Percentiles rank a stretch among this genome's conserved stretches.
Evolutionary conservation across 257 asterid genomes (phyloP).

Genomic region (Thymus mandschuricus): DNA sequence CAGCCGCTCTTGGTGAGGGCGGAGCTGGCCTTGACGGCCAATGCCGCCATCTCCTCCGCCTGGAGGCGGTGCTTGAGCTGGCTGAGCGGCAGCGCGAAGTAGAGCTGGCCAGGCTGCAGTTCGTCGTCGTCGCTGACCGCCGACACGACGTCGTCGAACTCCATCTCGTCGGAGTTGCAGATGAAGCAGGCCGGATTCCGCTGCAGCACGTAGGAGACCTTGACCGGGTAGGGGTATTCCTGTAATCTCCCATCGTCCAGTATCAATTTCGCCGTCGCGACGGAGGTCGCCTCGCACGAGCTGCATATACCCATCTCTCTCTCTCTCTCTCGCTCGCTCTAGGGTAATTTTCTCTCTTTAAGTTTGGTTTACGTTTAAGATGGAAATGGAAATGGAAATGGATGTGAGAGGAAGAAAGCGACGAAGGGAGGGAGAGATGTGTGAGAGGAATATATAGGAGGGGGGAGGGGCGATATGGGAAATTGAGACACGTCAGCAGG

Average conservation of each 20-base stretch:
- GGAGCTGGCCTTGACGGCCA: slow-evolving; percentile 93
- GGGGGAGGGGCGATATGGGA: slow-evolving; percentile 41
- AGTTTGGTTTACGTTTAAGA: background rate
- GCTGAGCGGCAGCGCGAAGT: slow-evolving; percentile 79
- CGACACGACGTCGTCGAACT: slow-evolving; percentile 69
- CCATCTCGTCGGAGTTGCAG: slow-evolving; percentile 94
- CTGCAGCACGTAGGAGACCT: slow-evolving; percentile 72
- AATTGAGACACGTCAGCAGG: slow-evolving; percentile 58
- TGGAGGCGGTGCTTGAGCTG: slow-evolving; percentile 58
- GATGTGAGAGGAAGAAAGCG: background rate
- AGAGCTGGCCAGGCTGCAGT: slow-evolving; percentile 81
- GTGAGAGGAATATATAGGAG: slow-evolving; percentile 20
- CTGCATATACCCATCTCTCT: slow-evolving; percentile 77
- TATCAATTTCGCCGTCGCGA: slow-evolving; percentile 77
- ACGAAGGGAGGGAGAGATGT: background rate
- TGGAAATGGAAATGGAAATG: slow-evolving; percentile 5
- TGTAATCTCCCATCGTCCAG: slow-evolving; percentile 75
- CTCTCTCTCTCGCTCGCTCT: background rate
- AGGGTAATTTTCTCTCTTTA: background rate
- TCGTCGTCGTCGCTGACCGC: slow-evolving; percentile 78
- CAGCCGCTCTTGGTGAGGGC: slow-evolving; percentile 63
- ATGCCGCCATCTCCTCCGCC: slow-evolving; percentile 97
- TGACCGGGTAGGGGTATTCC: slow-evolving; percentile 78
- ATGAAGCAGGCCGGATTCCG: slow-evolving; percentile 69
- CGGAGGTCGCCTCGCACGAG: slow-evolving; percentile 74